Evolutionary conservation across 192 early-diverging fungal species (phyloP), one percentile per base, ranked within the genome.

Genomic region (Coemansia sp.): DNA sequence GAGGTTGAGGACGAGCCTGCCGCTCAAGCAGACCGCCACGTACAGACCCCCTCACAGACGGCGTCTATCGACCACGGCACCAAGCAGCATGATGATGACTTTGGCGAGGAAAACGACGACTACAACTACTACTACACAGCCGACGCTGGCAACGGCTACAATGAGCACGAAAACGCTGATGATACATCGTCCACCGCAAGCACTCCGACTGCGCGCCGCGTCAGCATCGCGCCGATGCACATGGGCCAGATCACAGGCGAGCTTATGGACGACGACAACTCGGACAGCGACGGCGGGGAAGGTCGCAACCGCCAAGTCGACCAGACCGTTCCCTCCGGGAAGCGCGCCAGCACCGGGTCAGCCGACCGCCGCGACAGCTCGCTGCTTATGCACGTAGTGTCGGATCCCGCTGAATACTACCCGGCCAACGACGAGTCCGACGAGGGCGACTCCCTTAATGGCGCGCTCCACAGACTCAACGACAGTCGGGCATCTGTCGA

Each of bases 401-500:
- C 62, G 3, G 66, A 61, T 17, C 59, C 66, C 38, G 65, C 71
- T 2, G 48, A 57, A 14, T 79, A 73, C 67, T 79, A 70, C 25
- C 71, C 45, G 5, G 62, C 76, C 45, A 79, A 79, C 64, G 76
- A 70, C 6, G 76, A 69, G 40, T 79, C 76, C 2, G 76, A 79
- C 58, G 76, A 79, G 42, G 76, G 76, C 71, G 76, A 79, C 63
- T 79, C 76, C 55, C 63, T 79, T 25, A 73, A 53, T 11, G 67
- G 76, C 34, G 71, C 67, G 6, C 61, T 70, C 34, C 41, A 61
- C 63, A 23, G 71, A 14, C 43, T 70, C 46, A 70, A 67, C 65
- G 65, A 38, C 62, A 57, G 54, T 43, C 64, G 49, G 36, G 69
- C 62, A 17, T 66, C 74, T 32, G 67, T 61, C 4, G 69, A 71